phyloP scores from a whole-genome alignment of 2,329 filamentous ascomycete genomes.

The Alternaria conjuncta region DNA sequence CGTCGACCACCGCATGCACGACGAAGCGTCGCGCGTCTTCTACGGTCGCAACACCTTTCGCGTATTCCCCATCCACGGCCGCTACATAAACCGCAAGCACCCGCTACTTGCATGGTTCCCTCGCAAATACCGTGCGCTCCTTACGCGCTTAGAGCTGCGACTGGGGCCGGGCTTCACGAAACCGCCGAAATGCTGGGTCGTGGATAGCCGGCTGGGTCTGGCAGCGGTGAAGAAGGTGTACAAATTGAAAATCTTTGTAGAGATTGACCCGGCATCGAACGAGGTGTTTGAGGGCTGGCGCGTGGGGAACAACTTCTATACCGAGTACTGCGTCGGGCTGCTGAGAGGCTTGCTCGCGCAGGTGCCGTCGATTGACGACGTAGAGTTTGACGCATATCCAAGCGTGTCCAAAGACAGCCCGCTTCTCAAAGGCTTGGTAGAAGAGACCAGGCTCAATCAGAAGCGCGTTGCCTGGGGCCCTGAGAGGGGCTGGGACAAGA shows the following conservation, averaged over 20 bases:
- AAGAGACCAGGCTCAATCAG: conserved; percentile 57
- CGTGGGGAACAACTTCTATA: conserved; percentile 71
- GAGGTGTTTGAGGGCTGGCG: conserved; percentile 72
- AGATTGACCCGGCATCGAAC: conserved; percentile 72
- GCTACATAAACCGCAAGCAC: conserved; percentile 74
- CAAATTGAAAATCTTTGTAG: conserved; percentile 70
- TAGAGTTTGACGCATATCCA: conserved; percentile 74
- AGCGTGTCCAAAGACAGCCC: conserved; percentile 69
- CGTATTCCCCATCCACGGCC: conserved; percentile 60
- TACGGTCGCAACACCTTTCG: conserved; percentile 61
- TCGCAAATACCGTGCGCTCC: conserved; percentile 62
- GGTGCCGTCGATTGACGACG: conserved; percentile 61
- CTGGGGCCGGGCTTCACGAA: conserved; percentile 75
- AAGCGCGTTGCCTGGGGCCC: conserved; percentile 71
- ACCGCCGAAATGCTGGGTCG: conserved; percentile 73
- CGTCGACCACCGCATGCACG: conserved; percentile 59
- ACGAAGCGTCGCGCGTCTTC: conserved; percentile 59
- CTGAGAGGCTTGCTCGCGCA: conserved; percentile 63
- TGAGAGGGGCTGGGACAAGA: conserved; percentile 66
- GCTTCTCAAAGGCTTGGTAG: conserved; percentile 68
- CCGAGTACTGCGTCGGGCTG: conserved; percentile 67
- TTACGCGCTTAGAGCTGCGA: conserved; percentile 72
- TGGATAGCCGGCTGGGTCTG: conserved; percentile 69
- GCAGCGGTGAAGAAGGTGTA: conserved; percentile 65
- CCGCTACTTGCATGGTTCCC: conserved; percentile 73